These are phyloP conservation scores for Acacia crassicarpa DNA, from an alignment of 306 rosid genomes.

Conservation along the genomic window DNA sequence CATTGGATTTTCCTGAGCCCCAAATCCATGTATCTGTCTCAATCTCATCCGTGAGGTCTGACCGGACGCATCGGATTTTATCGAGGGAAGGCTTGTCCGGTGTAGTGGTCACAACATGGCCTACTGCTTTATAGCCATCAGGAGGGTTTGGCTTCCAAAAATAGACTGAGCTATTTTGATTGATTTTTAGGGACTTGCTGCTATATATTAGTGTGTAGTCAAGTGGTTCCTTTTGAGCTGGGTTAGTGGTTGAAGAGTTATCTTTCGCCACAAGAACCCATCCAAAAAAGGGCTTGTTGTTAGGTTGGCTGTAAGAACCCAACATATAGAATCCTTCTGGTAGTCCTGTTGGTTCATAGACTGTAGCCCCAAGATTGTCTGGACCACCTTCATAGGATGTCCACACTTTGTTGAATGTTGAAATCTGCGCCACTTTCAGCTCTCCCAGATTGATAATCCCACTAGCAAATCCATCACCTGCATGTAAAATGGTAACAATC, in stretches of 20 bases:
- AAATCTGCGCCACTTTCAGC: background rate
- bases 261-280: slow-evolving; percentile 50
- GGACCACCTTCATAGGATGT: background rate
- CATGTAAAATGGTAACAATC: background rate
- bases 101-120: slow-evolving; percentile 44
- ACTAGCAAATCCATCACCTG: slow-evolving; percentile 40
- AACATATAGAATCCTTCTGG: slow-evolving; percentile 52
- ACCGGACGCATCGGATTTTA: slow-evolving; percentile 47
- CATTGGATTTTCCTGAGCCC: slow-evolving; percentile 29
- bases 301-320: slow-evolving; percentile 54
- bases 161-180: slow-evolving; percentile 44
- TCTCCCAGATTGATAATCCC: background rate
- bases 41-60: slow-evolving; percentile 48
- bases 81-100: slow-evolving; percentile 48
- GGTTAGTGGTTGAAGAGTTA: background rate
- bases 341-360: slow-evolving; percentile 52
- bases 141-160: slow-evolving; percentile 58
- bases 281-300: slow-evolving; percentile 47
- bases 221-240: slow-evolving; percentile 37
- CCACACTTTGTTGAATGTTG: background rate
- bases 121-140: slow-evolving; percentile 38
- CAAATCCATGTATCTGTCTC: slow-evolving; percentile 50
- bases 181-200: slow-evolving; percentile 42
- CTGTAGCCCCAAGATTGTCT: slow-evolving; percentile 40
- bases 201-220: slow-evolving; percentile 59